These are phyloP conservation scores for Termitomyces sp. DNA, from an alignment of 768 basidiomycete species.

Conservation along the genomic window DNA sequence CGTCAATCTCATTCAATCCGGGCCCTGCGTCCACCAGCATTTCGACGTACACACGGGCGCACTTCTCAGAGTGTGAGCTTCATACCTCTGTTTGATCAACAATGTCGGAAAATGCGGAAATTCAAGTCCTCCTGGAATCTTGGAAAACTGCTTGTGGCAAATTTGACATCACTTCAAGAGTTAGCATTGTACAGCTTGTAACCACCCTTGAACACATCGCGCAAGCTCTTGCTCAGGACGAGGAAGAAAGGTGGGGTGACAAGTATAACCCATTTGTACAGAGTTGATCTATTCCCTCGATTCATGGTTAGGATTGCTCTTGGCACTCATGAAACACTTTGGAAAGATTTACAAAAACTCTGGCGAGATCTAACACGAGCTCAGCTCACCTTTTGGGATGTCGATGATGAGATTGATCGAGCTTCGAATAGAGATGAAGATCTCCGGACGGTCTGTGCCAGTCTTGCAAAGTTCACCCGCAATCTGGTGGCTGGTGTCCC, in stretches of 20 bases:
- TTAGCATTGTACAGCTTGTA: constrained; percentile 28
- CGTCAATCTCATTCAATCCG: neutral
- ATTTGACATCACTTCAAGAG: constrained; percentile 35
- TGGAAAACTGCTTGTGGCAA: constrained; percentile 42
- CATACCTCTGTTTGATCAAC: neutral
- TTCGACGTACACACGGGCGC: neutral
- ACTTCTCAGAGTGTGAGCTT: neutral
- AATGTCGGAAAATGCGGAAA: constrained; percentile 12
- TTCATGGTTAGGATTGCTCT: constrained; percentile 12
- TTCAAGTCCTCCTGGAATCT: constrained; percentile 17
- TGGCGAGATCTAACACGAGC: constrained; percentile 52
- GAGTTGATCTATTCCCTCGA: neutral
- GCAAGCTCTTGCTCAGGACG: constrained; percentile 46
- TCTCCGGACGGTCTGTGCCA: constrained; percentile 40
- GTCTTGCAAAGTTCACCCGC: constrained; percentile 73
- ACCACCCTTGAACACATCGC: constrained; percentile 48
- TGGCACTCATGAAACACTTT: constrained; percentile 44
- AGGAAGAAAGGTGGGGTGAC: constrained; percentile 33
- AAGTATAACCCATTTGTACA: neutral
- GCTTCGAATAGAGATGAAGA: constrained; percentile 26
- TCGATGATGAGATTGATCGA: constrained; percentile 33
- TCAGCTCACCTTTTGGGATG: constrained; percentile 51
- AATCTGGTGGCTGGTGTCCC: constrained; percentile 78
- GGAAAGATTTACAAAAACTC: constrained; percentile 48
- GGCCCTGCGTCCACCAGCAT: neutral